A percentile compares a stretch with the other conserved stretches of the same genome.
Conservation (phyloP, 768 basidiomycete species). For the Mycena epipterygia region DNA sequence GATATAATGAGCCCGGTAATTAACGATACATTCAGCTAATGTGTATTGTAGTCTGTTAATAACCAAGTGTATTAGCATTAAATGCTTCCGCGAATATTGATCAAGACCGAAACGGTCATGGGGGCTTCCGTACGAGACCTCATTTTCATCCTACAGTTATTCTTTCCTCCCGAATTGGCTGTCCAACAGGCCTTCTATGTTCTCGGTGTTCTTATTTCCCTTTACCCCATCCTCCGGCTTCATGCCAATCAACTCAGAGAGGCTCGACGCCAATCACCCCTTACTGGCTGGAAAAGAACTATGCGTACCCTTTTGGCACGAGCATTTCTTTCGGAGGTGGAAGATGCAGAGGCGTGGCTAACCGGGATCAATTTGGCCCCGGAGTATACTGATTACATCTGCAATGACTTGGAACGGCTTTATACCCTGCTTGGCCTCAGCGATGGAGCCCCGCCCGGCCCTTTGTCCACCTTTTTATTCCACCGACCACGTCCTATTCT, state of each 20-base stretch:
- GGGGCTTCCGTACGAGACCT: conserved; percentile 2
- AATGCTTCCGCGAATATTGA: neutral
- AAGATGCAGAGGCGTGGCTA: conserved; percentile 1
- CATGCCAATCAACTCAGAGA: conserved; percentile 8
- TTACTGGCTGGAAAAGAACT: conserved; percentile 17
- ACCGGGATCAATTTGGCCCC: neutral
- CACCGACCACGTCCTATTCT: conserved; percentile 12
- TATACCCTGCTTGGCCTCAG: neutral
- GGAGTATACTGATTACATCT: conserved; percentile 15
- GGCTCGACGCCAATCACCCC: neutral
- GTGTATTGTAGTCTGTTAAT: neutral
- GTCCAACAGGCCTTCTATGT: conserved; percentile 22
- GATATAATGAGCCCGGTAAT: too few relatives aligned
- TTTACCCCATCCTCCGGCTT: conserved; percentile 19
- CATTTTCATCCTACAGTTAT: conserved; percentile 19
- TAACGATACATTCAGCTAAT: too few relatives aligned
- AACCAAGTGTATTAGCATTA: neutral
- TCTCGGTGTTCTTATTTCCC: conserved; percentile 5
- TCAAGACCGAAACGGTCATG: neutral
- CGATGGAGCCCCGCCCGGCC: neutral
- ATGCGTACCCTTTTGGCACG: neutral
- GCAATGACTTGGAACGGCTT: conserved; percentile 6
- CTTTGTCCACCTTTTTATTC: neutral
- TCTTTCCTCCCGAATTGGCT: conserved; percentile 22
- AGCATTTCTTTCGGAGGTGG: neutral